These are phyloP conservation scores for Boletus rufocinnamomeus DNA, from an alignment of 768 basidiomycete genomes.

Conservation along the genomic window DNA sequence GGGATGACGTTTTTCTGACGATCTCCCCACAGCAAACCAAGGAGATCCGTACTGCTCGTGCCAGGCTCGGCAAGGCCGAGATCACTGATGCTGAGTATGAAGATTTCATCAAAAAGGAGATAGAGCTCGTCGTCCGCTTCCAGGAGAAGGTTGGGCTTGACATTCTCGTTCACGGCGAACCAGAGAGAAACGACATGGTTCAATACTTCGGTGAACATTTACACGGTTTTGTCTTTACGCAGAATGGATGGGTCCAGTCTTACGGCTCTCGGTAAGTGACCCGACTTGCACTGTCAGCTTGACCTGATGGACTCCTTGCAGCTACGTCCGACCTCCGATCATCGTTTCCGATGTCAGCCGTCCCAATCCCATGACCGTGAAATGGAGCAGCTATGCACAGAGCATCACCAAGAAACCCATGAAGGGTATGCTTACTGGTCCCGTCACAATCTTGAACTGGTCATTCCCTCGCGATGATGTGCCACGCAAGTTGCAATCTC, in stretches of 20 bases:
- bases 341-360: constrained; percentile 98
- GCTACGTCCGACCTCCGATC: constrained; percentile 97
- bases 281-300: constrained; percentile 6
- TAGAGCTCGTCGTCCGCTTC: constrained; percentile 90
- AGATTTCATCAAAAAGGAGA: constrained; percentile 97
- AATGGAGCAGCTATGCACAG: constrained; percentile 97
- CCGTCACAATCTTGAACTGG: constrained; percentile 99
- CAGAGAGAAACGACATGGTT: constrained; percentile 99
- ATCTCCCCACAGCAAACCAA: constrained; percentile 79
- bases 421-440: constrained; percentile 99
- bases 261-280: constrained; percentile 90
- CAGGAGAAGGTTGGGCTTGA: constrained; percentile 97
- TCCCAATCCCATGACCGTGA: constrained; percentile 89
- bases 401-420: constrained; percentile 90
- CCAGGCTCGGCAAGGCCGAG: constrained; percentile 91
- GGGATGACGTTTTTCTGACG: constrained; percentile 6
- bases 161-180: constrained; percentile 97
- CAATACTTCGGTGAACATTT: constrained; percentile 99
- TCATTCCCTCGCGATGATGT: constrained; percentile 99
- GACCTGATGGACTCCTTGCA: constrained; percentile 28
- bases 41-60: constrained; percentile 96
- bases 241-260: constrained; percentile 99
- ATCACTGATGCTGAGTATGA: constrained; percentile 87
- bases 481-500: constrained; percentile 93
- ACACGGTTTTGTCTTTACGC: constrained; percentile 95